Evolutionary conservation across 2,329 filamentous ascomycete species (phyloP).

Genomic region (Calonectria honghensis): DNA sequence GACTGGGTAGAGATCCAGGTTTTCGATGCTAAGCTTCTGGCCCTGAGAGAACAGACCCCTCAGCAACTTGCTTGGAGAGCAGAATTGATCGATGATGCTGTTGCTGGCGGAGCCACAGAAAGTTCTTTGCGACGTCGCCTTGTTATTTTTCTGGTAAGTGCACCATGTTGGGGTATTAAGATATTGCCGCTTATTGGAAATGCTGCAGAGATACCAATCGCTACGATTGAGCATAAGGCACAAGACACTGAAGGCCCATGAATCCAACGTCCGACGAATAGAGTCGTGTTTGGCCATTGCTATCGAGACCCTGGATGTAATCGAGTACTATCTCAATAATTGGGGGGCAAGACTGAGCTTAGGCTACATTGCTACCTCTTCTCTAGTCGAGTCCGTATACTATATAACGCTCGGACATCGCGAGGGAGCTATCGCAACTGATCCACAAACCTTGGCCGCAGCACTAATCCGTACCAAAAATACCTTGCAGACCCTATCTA

Average conservation of each 20-base stretch:
- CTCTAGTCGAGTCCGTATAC: conserved; percentile 1
- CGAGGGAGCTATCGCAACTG: not conserved
- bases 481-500: not conserved
- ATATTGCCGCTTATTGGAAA: too few relatives aligned
- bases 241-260: not conserved
- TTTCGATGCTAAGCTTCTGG: not conserved
- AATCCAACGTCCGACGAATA: not conserved
- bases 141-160: not conserved
- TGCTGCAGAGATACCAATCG: not conserved
- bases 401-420: not conserved
- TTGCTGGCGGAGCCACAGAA: not conserved
- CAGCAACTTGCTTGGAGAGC: not conserved
- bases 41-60: not conserved
- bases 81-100: not conserved
- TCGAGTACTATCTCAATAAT: not conserved
- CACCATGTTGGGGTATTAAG: too few relatives aligned
- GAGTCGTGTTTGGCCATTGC: not conserved
- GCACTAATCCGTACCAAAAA: not conserved
- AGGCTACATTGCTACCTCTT: not conserved
- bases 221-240: not conserved
- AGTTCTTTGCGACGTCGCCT: not conserved
- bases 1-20: not conserved
- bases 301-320: not conserved
- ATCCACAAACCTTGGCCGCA: not conserved
- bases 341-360: not conserved